Evolutionary conservation across 179 eudicot species (phyloP).

Genomic region (Beta macrorhiza): DNA sequence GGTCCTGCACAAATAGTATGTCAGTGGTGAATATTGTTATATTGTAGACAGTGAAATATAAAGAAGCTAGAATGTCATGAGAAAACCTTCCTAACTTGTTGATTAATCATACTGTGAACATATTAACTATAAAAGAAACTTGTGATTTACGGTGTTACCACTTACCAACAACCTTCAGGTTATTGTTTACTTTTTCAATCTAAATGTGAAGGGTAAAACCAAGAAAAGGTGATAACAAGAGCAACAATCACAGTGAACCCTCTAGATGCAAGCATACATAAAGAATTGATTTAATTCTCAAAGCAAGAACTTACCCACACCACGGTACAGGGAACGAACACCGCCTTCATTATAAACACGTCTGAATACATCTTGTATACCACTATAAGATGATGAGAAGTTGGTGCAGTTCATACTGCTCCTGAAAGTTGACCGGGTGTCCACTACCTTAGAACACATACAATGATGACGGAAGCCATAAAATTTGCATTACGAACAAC

Average conservation of each 20-base stretch:
- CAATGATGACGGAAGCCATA: constrained; percentile 9
- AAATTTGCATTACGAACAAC: constrained; percentile 12
- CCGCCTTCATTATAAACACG: constrained; percentile 87
- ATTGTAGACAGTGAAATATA: neutral
- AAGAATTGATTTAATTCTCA: neutral
- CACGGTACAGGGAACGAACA: constrained; percentile 79
- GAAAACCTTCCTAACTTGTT: neutral
- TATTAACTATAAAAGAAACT: neutral
- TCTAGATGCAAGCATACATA: neutral
- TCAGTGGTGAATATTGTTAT: constrained; percentile 13
- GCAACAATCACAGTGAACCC: neutral
- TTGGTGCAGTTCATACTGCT: constrained; percentile 36
- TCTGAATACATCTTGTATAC: constrained; percentile 69
- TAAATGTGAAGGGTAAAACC: neutral
- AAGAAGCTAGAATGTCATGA: constrained; percentile 5
- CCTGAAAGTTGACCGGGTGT: constrained; percentile 43
- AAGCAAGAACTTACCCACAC: constrained; percentile 60
- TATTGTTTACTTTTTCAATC: neutral
- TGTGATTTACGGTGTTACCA: constrained; percentile 2
- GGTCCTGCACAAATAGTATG: constrained; percentile 64
- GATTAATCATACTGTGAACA: neutral
- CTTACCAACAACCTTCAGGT: neutral
- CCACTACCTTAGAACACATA: constrained; percentile 52
- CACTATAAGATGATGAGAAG: constrained; percentile 58
- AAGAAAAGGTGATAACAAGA: neutral